phyloP scores from a whole-genome alignment of 345 rosid genomes.

The Acer campestre region DNA sequence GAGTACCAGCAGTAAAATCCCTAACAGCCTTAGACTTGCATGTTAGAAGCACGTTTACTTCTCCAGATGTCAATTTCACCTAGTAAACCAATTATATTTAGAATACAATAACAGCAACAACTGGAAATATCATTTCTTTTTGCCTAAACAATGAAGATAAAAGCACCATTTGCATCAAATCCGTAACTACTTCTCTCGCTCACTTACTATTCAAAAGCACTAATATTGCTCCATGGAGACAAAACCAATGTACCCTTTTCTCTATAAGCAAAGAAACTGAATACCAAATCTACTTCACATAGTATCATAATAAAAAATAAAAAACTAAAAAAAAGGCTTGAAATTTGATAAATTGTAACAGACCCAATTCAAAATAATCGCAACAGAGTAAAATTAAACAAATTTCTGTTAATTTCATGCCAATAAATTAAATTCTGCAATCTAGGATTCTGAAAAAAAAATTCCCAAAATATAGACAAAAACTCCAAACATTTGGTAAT shows the following conservation, averaged over 20 bases:
- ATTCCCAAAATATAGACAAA: background rate
- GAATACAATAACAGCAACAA: background rate
- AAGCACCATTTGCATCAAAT: background rate
- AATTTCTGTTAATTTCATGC: background rate
- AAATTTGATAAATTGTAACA: background rate
- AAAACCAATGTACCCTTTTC: background rate
- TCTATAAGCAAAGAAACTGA: background rate
- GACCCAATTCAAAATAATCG: background rate
- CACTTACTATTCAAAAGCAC: background rate
- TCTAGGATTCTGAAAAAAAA: background rate
- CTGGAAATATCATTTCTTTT: background rate
- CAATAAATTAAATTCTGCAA: background rate
- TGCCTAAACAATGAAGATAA: background rate
- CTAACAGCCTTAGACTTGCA: slow-evolving; percentile 37
- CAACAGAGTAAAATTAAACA: background rate
- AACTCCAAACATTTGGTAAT: background rate
- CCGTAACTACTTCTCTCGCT: background rate
- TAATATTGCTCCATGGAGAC: background rate
- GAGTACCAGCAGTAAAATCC: slow-evolving; percentile 24
- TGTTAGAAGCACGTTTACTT: slow-evolving; percentile 30
- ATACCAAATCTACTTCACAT: background rate
- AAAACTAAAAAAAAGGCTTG: background rate
- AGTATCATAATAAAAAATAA: background rate
- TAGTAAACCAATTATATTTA: slow-evolving; percentile 7
- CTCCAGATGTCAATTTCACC: slow-evolving; percentile 45